Base-by-base conservation (phyloP, 1,139 yeast genomes). In the Diutina rugosa region DNA sequence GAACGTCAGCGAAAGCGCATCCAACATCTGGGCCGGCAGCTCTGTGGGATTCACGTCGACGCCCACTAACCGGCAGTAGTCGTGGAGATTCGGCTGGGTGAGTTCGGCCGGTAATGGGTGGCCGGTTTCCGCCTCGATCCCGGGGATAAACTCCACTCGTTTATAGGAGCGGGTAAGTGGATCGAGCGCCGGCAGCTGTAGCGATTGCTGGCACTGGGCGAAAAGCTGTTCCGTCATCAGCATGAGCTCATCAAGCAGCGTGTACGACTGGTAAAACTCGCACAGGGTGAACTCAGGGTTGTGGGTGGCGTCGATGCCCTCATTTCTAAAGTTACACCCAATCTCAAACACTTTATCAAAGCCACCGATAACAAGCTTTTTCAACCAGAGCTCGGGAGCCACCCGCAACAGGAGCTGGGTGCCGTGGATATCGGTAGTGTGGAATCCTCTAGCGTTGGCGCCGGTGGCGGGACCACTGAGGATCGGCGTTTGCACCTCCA, bases 231-330 rank as follows among this genome's bases (percentile, higher is more conserved):
- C 88, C 0, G 96, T 85, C 51, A 85, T 65, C 1, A 60, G 59
- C 77, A 90, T 85, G 59, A 91, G 72, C 55, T 87, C 89, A 12
- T 81, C 79, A 55, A 91, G 75, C 56, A 79, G 78, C 4, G 91
- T 85, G 64, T 81, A 90, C 1, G 93, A 81, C 69, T 87, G 89
- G 68, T 93, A 93, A 66, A 91, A 90, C 69, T 93, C 99, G 72
- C 97, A 90, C 12, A 93, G 83, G 16, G 96, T 85, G 66, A 91
- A 93, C 68, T 93, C 99, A 0, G 97, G 97, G 72, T 93, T 93
- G 67, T 93, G 99, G 1, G 97, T 89, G 58, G 85, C 78, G 67
- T 93, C 98, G 54, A 91, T 77, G 5, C 98, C 97, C 70, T 93
- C 99, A 65, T 93, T 93, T 61, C 99, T 76, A 67, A 91, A 93